These are phyloP conservation scores for Microdochium paspali DNA, from an alignment of 2,329 filamentous ascomycete species.

Conservation along the genomic window DNA sequence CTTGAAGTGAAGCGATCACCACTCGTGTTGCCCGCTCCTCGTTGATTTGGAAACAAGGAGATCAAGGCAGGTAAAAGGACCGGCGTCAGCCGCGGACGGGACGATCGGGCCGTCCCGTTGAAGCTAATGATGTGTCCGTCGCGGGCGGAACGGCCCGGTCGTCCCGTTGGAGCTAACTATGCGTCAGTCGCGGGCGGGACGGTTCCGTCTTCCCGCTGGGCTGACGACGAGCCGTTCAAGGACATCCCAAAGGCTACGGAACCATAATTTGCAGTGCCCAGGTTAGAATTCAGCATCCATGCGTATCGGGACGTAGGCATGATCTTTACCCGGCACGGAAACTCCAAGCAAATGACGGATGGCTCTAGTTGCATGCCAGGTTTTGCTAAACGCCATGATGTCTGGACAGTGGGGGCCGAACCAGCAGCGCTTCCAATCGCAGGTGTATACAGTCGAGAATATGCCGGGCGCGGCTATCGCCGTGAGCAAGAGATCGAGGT, in stretches of 20 bases:
- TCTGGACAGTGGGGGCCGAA: not conserved
- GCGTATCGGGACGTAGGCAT: not conserved
- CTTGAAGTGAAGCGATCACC: not conserved
- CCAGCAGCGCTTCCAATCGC: not conserved
- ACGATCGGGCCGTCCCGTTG: not conserved
- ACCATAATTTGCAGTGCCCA: not conserved
- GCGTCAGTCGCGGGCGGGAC: no score
- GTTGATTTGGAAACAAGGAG: not conserved
- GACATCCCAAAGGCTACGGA: not conserved
- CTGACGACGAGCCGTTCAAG: not conserved
- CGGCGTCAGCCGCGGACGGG: not conserved
- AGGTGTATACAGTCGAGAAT: not conserved
- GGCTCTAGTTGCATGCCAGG: not conserved
- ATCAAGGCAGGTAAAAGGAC: not conserved
- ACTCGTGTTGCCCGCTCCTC: not conserved
- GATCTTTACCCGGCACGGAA: not conserved
- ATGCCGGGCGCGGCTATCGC: not conserved
- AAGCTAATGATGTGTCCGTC: no score
- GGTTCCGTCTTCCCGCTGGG: no score
- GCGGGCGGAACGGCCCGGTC: no score
- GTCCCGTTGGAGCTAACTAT: no score
- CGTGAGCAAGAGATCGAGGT: not conserved
- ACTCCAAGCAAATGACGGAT: not conserved
- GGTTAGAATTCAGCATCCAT: not conserved
- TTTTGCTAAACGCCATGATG: not conserved